These are phyloP conservation scores for Grosmannia huntii DNA, from an alignment of 2,329 filamentous ascomycete genomes.

Conservation along the genomic window DNA sequence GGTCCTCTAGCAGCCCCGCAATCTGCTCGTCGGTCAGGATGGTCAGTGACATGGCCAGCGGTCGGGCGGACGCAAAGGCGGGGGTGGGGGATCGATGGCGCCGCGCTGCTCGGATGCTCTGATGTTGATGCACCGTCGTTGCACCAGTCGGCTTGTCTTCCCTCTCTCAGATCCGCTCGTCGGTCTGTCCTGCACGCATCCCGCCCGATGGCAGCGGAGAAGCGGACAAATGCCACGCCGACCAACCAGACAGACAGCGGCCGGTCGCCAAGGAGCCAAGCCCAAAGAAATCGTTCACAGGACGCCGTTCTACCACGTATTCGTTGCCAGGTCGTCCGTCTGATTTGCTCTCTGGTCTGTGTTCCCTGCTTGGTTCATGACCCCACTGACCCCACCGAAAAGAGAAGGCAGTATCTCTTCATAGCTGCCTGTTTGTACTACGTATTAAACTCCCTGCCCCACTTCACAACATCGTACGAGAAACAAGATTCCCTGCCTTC, in stretches of 20 bases:
- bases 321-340: no score
- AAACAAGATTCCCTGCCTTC: background rate
- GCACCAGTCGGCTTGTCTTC: background rate
- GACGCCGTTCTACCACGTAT: background rate
- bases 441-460: background rate
- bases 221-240: background rate
- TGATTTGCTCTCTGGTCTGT: no score
- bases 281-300: background rate
- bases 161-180: background rate
- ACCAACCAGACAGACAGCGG: background rate
- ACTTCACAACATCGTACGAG: background rate
- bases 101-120: background rate
- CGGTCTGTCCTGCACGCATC: background rate
- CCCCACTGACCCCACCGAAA: background rate
- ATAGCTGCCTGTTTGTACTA: background rate
- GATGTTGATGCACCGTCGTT: background rate
- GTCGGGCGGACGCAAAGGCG: background rate
- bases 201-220: background rate
- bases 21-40: slow-evolving; percentile 47
- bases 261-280: background rate
- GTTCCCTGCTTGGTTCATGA: background rate
- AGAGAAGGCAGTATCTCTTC: background rate
- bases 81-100: no score
- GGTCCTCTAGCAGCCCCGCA: slow-evolving; percentile 36
- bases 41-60: slow-evolving; percentile 37